Percentiles rank a stretch among this genome's conserved stretches.
Evolutionary conservation across 768 basidiomycete genomes (phyloP).

Genomic region (Tricholoma bakamatsutake): DNA sequence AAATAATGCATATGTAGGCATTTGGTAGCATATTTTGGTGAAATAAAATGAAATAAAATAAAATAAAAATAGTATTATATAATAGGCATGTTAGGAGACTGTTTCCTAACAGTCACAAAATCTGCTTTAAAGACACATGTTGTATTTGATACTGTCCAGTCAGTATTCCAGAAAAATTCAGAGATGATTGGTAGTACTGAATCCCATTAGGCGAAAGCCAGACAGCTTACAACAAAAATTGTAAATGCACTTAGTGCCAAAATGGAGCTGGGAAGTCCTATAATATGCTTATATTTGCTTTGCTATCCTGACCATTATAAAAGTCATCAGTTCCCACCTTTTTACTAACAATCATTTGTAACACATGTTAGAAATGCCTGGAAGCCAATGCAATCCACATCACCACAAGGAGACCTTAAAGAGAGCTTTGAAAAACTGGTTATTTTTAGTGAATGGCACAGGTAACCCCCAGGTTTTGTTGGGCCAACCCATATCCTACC

Average conservation of each 20-base stretch:
- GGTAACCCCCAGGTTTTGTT: no score
- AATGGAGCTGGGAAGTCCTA: slow-evolving; percentile 27
- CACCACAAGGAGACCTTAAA: neutral
- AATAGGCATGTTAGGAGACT: no score
- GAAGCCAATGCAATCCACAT: neutral
- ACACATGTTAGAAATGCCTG: slow-evolving; percentile 2
- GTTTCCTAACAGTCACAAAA: no score
- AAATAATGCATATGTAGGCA: no score
- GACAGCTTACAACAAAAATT: slow-evolving; percentile 19
- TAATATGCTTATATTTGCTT: slow-evolving; percentile 25
- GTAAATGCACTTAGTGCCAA: slow-evolving; percentile 23
- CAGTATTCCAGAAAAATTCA: slow-evolving; percentile 17
- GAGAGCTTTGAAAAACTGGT: slow-evolving; percentile 14
- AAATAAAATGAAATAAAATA: no score
- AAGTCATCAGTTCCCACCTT: slow-evolving; percentile 20
- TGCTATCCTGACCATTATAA: slow-evolving; percentile 29
- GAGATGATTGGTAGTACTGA: slow-evolving; percentile 16
- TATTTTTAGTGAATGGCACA: no score
- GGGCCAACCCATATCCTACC: no score
- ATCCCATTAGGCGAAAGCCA: slow-evolving; percentile 7
- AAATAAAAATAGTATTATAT: no score
- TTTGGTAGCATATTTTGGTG: no score
- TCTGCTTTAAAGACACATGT: slow-evolving; percentile 6
- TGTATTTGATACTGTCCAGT: slow-evolving; percentile 24
- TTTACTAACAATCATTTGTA: slow-evolving; percentile 20